A percentile compares a stretch with the other conserved stretches of the same genome.
Conservation (phyloP, 306 rosid genomes). For the Comarum palustre region DNA sequence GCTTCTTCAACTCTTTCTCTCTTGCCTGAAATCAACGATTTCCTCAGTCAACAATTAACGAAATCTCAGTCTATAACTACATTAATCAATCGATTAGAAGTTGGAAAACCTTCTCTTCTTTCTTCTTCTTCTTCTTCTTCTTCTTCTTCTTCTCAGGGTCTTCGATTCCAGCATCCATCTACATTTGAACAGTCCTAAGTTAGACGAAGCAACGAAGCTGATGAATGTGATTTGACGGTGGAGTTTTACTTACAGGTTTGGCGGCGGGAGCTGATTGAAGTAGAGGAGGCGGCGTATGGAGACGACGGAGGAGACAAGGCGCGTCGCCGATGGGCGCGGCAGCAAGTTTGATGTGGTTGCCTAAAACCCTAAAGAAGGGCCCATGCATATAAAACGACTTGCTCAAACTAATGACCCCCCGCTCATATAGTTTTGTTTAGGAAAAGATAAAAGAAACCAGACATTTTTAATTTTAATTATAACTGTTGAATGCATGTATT, state of each 20-base stretch:
- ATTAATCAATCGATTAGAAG: background rate
- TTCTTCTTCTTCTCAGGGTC: constrained; percentile 94
- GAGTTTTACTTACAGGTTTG: background rate
- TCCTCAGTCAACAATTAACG: background rate
- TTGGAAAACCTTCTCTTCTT: constrained; percentile 68
- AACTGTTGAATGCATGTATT: too few relatives aligned
- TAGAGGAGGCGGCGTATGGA: background rate
- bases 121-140: too few relatives aligned
- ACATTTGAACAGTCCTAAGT: background rate
- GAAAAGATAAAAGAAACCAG: too few relatives aligned
- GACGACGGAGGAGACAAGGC: background rate
- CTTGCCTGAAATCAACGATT: constrained; percentile 53
- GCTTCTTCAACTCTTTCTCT: constrained; percentile 83
- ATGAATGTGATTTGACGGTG: background rate
- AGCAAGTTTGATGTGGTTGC: too few relatives aligned
- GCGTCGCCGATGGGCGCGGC: too few relatives aligned
- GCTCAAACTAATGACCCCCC: too few relatives aligned
- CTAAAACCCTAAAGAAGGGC: too few relatives aligned
- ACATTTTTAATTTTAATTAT: too few relatives aligned
- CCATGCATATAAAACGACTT: too few relatives aligned
- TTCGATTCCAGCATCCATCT: constrained; percentile 44
- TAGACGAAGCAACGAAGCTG: background rate
- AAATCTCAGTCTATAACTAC: background rate
- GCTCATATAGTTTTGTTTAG: too few relatives aligned
- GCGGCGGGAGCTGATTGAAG: background rate